Evolutionary conservation across 163 green algal genomes (phyloP).

Genomic region (Smithsoniella earleae): DNA sequence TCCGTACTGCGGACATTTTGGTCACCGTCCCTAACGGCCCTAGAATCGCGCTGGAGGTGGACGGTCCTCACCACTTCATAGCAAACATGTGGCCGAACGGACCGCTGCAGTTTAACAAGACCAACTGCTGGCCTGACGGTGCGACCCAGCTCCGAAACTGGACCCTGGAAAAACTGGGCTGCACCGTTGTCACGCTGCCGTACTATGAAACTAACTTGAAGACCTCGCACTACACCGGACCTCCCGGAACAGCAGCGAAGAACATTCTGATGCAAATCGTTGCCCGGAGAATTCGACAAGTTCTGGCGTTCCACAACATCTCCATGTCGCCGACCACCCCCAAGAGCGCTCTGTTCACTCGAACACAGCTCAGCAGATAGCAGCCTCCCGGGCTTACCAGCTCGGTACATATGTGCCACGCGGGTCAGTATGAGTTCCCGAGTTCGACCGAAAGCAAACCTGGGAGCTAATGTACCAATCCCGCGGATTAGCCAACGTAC

Average conservation of each 20-base stretch:
- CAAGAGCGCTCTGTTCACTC: too few species aligned
- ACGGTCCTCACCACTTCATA: constrained; percentile 15
- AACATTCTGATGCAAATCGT: constrained; percentile 20
- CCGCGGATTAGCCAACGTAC: too few species aligned
- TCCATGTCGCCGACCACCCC: too few species aligned
- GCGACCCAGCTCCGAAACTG: constrained; percentile 12
- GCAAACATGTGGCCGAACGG: not conserved
- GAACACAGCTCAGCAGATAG: too few species aligned
- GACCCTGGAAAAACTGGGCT: not conserved
- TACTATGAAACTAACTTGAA: constrained; percentile 10
- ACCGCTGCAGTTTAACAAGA: not conserved
- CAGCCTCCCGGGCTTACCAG: too few species aligned
- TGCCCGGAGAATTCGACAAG: not conserved
- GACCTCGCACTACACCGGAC: too few species aligned
- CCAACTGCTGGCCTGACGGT: constrained; percentile 4
- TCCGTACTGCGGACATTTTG: not conserved
- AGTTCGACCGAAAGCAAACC: too few species aligned
- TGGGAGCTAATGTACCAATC: too few species aligned
- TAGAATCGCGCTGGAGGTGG: not conserved
- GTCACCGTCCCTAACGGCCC: not conserved
- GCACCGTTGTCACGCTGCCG: not conserved
- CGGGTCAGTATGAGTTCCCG: too few species aligned
- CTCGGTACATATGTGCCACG: too few species aligned
- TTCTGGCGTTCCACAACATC: too few species aligned
- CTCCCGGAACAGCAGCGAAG: too few species aligned